Evolutionary conservation across 2,329 filamentous ascomycete species (phyloP), one percentile per base, ranked within the genome.

Genomic region (Arthroderma sp.): DNA sequence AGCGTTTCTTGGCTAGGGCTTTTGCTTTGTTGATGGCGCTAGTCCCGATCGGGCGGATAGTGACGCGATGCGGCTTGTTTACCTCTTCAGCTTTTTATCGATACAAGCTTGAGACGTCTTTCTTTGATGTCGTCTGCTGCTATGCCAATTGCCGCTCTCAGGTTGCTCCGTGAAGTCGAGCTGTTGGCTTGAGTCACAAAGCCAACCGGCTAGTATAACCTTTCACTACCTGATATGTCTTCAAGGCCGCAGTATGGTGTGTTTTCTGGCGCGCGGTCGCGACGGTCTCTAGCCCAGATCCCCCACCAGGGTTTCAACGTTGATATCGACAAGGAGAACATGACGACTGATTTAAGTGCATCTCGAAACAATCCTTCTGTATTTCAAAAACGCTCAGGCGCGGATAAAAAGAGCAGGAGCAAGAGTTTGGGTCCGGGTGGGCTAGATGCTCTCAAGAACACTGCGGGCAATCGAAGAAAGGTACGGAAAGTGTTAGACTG

Each of bases 401-500:
- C 59, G 42, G 64, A 66, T 34, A 73, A 72, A 67, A 89, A 87
- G 66, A 84, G 82, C 47, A 80, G 91, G 52, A 95, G 89, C 66
- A 96, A 95, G 71, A 96, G 89, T 66, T 81, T 98, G 53, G 91
- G 91, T 2, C 89, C 91, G 10, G 91, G 89, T 42, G 87, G 88
- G 28, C 66, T 94, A 38, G 87, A 93, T 69, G 81, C 82, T 46
- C 72, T 93, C 45, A 87, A 83, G 61, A 75, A 81, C 57, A 76
- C 75, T 38, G 77, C 72, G 57, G 85, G 84, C 31, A 93, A 94
- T 61, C 73, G 84, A 55, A 77, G 84, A 62, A 83, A 86, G 68
- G 86, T 91, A 74, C 58, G 71, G 54, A 47, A 36, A 38, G 37
- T 43, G 28, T 36, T 4, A 11, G 6, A 10, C 9, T 10, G 5